Conservation (phyloP, 1,284 basidiomycete genomes). For the Grifola frondosa region DNA sequence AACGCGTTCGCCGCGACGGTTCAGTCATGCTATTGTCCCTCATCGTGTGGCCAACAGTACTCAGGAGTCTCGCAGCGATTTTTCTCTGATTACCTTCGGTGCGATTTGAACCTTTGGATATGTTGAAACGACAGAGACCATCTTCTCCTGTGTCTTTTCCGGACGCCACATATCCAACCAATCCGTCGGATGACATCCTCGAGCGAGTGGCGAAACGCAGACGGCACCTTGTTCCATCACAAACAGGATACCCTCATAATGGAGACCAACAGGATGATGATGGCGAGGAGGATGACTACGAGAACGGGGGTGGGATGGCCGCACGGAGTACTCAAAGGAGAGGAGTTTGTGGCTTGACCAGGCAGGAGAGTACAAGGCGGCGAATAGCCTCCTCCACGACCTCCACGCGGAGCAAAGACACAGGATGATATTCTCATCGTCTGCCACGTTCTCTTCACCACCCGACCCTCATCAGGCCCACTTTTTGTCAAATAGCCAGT, state of each 20-base stretch:
- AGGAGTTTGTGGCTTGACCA: conserved; percentile 22
- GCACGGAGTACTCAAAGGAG: conserved; percentile 22
- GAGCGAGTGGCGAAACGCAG: conserved; percentile 35
- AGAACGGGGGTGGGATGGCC: conserved; percentile 20
- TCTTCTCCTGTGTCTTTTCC: conserved; percentile 47
- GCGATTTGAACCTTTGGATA: no score
- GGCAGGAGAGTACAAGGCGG: conserved; percentile 47
- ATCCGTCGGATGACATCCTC: conserved; percentile 22
- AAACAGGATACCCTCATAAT: conserved; percentile 2
- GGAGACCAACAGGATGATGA: conserved; percentile 11
- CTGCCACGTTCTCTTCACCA: conserved; percentile 14
- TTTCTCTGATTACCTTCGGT: no score
- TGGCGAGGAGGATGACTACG: conserved; percentile 34
- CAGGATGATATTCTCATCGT: conserved; percentile 45
- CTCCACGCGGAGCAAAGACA: conserved; percentile 67
- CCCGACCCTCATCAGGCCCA: background rate
- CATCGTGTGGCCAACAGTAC: no score
- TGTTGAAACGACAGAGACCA: conserved; percentile 70
- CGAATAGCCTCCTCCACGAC: conserved; percentile 65
- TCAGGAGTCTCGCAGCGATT: no score
- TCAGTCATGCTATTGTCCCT: no score
- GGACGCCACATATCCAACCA: conserved; percentile 29
- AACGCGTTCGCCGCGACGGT: no score
- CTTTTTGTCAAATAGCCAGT: background rate
- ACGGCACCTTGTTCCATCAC: conserved; percentile 29